Evolutionary conservation across 257 asterid species (phyloP).

Genomic region (Forsythia viridissima): DNA sequence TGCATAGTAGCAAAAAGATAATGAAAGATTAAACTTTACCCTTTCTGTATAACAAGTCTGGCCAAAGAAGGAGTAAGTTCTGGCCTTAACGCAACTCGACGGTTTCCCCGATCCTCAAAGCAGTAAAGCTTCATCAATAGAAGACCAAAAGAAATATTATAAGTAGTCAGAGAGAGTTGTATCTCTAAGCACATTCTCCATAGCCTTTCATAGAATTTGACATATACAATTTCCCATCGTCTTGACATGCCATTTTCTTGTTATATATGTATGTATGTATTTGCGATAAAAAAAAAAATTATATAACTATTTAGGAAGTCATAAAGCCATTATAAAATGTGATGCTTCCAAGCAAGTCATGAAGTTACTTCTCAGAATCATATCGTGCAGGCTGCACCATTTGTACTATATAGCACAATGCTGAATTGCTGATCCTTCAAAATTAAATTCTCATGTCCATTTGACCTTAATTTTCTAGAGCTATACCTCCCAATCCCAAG

Average conservation of each 20-base stretch:
- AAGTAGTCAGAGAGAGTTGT: slow-evolving; percentile 11
- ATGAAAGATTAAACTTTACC: slow-evolving; percentile 39
- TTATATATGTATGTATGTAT: slow-evolving; percentile 8
- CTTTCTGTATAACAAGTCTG: slow-evolving; percentile 97
- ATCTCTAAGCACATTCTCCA: background rate
- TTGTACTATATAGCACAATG: too few relatives aligned
- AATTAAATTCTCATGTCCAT: background rate
- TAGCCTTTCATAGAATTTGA: slow-evolving; percentile 6
- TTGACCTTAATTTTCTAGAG: background rate
- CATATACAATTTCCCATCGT: background rate
- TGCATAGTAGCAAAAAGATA: slow-evolving; percentile 13
- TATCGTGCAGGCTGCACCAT: background rate
- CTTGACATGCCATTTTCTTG: background rate
- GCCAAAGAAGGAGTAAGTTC: slow-evolving; percentile 98
- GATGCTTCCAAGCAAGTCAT: background rate
- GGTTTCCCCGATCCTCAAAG: slow-evolving; percentile 95
- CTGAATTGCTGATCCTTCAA: too few relatives aligned
- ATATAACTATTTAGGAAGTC: background rate
- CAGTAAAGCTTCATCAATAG: slow-evolving; percentile 71
- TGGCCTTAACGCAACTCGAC: slow-evolving; percentile 95
- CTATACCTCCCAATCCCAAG: too few relatives aligned
- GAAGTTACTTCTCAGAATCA: background rate
- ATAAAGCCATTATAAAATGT: background rate
- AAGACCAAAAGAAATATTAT: slow-evolving; percentile 20
- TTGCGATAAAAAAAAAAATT: background rate